Conservation (phyloP, 2,329 filamentous ascomycete species). For the Paraphaeosphaeria minitans region DNA sequence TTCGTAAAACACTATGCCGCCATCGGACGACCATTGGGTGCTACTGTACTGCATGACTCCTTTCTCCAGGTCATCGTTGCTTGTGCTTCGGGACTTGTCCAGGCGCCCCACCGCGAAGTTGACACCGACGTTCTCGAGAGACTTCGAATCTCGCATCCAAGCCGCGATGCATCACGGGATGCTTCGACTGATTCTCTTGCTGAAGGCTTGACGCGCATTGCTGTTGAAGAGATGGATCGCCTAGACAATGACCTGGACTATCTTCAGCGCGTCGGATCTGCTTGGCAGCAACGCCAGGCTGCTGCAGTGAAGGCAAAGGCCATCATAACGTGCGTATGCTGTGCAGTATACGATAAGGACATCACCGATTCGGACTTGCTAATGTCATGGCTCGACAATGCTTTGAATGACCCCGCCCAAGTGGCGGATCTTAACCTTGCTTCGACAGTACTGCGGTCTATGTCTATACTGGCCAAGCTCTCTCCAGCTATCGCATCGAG, state of each 20-base stretch:
- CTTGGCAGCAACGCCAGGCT: constrained; percentile 84
- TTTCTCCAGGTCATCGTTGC: constrained; percentile 86
- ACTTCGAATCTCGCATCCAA: constrained; percentile 50
- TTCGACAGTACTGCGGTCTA: constrained; percentile 75
- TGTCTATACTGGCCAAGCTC: constrained; percentile 80
- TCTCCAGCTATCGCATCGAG: constrained; percentile 74
- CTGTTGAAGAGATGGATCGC: constrained; percentile 81
- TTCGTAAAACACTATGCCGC: constrained; percentile 83
- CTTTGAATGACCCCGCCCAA: constrained; percentile 76
- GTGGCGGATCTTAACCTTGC: constrained; percentile 82
- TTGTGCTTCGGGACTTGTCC: constrained; percentile 74
- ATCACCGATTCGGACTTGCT: constrained; percentile 78
- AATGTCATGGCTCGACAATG: constrained; percentile 83
- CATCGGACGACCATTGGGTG: constrained; percentile 79
- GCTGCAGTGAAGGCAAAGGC: constrained; percentile 84
- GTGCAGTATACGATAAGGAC: constrained; percentile 79
- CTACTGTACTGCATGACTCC: constrained; percentile 87
- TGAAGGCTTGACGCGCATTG: constrained; percentile 69
- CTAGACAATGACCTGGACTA: constrained; percentile 92
- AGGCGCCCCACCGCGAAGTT: constrained; percentile 64
- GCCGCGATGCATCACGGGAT: constrained; percentile 20
- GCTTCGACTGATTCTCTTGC: constrained; percentile 45
- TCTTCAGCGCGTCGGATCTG: constrained; percentile 75
- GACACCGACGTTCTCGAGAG: constrained; percentile 73
- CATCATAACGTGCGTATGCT: constrained; percentile 83